A percentile compares a stretch with the other conserved stretches of the same genome.
These are phyloP conservation scores for Saturnispora hagleri DNA, from an alignment of 805 yeast species.

Conservation along the genomic window DNA sequence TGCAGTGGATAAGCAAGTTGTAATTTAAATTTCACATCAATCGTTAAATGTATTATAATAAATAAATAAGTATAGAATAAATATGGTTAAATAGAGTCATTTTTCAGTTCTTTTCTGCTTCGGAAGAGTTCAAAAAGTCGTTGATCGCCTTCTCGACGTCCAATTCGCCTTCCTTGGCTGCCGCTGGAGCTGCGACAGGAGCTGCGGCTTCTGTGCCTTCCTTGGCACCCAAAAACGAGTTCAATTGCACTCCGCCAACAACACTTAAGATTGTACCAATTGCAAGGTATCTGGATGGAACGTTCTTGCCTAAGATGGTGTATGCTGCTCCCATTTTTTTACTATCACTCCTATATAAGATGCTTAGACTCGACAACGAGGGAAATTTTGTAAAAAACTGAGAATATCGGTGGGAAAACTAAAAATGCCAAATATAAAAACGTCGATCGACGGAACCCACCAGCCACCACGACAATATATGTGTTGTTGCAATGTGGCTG, in stretches of 20 bases:
- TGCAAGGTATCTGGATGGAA: conserved; percentile 78
- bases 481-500: neutral
- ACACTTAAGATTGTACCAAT: conserved; percentile 69
- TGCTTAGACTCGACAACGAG: neutral
- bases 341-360: neutral
- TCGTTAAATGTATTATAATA: conserved; percentile 1
- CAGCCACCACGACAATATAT: neutral
- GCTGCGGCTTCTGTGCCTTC: conserved; percentile 35
- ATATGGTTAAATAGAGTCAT: neutral
- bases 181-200: conserved; percentile 10
- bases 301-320: conserved; percentile 72
- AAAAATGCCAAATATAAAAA: neutral
- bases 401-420: neutral
- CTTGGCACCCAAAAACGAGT: conserved; percentile 24
- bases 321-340: conserved; percentile 70
- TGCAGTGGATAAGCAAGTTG: neutral
- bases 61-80: neutral
- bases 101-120: conserved; percentile 2
- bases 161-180: conserved; percentile 17
- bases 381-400: neutral
- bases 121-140: conserved; percentile 20
- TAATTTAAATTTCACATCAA: neutral
- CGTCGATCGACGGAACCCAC: neutral
- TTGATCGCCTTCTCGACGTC: conserved; percentile 28
- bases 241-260: conserved; percentile 35